Conservation (phyloP, 208 protist genomes). For the Crithidia mellificae region DNA sequence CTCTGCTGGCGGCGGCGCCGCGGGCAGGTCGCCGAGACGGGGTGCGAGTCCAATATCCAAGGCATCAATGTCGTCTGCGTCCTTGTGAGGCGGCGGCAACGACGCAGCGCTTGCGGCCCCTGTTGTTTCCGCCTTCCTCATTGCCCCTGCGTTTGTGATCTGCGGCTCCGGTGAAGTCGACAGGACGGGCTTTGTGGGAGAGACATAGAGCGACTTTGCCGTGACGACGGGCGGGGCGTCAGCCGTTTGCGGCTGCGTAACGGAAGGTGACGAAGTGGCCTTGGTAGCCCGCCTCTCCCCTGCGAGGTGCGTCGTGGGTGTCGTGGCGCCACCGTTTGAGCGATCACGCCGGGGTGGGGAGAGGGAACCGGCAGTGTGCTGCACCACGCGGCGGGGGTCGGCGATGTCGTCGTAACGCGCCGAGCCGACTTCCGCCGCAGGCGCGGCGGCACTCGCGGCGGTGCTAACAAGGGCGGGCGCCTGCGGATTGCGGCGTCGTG, state of each 20-base stretch:
- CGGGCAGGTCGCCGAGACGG: conserved; percentile 8
- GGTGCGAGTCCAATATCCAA: conserved; percentile 11
- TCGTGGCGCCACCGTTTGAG: background rate
- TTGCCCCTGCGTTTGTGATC: background rate
- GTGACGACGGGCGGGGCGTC: background rate
- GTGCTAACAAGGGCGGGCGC: background rate
- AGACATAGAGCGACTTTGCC: background rate
- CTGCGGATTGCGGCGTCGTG: background rate
- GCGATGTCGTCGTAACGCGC: background rate
- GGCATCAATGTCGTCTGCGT: conserved; percentile 8
- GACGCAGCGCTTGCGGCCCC: background rate
- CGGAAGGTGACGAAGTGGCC: too few species aligned
- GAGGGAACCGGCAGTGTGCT: background rate
- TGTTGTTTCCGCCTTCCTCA: background rate
- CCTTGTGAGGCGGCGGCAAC: background rate
- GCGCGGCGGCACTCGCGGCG: background rate
- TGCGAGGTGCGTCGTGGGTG: too few species aligned
- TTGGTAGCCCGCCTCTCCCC: too few species aligned
- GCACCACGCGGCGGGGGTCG: conserved; percentile 2
- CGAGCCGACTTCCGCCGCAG: background rate
- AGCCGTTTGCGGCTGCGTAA: too few species aligned
- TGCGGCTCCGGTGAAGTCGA: background rate
- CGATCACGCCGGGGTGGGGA: background rate
- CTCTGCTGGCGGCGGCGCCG: background rate
- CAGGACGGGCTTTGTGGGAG: background rate